A percentile compares a stretch with the other conserved stretches of the same genome.
These are phyloP conservation scores for Mycena pura DNA, from an alignment of 768 basidiomycete genomes.

Conservation along the genomic window DNA sequence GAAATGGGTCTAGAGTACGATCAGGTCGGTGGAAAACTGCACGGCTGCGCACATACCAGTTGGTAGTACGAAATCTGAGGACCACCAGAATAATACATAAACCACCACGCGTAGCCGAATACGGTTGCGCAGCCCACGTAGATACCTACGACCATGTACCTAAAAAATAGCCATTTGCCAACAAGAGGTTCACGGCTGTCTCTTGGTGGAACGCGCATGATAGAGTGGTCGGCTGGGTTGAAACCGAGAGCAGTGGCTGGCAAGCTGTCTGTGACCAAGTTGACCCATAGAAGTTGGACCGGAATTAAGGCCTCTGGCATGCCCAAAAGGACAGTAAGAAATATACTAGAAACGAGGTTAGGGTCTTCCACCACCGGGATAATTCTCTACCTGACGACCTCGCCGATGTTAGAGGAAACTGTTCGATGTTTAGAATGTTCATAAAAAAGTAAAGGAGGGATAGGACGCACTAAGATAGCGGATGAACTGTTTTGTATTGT, in stretches of 20 bases:
- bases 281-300: constrained; percentile 98
- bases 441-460: constrained; percentile 1
- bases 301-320: constrained; percentile 99
- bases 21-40: not conserved
- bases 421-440: constrained; percentile 12
- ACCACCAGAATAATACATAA: constrained; percentile 87
- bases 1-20: constrained; percentile 80
- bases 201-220: constrained; percentile 95
- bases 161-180: constrained; percentile 92
- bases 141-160: constrained; percentile 90
- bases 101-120: constrained; percentile 99
- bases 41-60: constrained; percentile 63
- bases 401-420: constrained; percentile 97
- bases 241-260: constrained; percentile 98
- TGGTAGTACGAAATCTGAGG: constrained; percentile 95
- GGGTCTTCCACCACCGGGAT: not conserved
- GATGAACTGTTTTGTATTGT: constrained; percentile 99
- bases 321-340: constrained; percentile 94
- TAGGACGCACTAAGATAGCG: constrained; percentile 87
- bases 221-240: constrained; percentile 95
- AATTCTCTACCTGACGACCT: constrained; percentile 74
- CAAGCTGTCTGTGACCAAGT: constrained; percentile 94
- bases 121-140: constrained; percentile 97
- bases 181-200: constrained; percentile 91
- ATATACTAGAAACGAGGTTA: constrained; percentile 66